Conservation (phyloP, 2,329 filamentous ascomycete species). For the Ceratocystis diversiconidia region DNA sequence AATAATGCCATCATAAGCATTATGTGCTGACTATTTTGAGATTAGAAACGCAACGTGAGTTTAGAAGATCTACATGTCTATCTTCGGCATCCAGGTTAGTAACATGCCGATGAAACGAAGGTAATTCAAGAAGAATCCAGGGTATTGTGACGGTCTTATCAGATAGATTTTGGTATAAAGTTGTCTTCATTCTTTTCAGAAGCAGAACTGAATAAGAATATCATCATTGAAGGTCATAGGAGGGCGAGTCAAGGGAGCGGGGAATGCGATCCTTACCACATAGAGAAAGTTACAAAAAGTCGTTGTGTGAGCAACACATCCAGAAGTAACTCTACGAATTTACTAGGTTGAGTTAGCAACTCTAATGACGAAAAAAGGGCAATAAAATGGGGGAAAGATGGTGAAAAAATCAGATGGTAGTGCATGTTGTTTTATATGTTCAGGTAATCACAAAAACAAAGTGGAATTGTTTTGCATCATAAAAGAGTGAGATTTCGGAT, state of each 20-base stretch:
- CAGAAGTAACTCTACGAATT: not conserved
- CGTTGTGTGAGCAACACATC: not conserved
- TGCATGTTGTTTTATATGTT: conserved; percentile 49
- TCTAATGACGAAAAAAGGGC: not conserved
- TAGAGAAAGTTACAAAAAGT: not conserved
- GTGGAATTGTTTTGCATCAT: conserved; percentile 19
- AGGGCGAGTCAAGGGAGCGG: not conserved
- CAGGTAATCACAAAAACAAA: conserved; percentile 22
- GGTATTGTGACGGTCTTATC: not conserved
- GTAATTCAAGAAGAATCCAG: not conserved
- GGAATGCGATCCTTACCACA: not conserved
- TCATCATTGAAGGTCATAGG: conserved; percentile 42
- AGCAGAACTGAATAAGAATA: conserved; percentile 57
- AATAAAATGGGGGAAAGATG: not conserved
- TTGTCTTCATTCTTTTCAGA: conserved; percentile 53
- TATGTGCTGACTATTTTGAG: not conserved
- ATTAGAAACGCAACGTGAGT: not conserved
- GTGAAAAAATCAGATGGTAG: conserved; percentile 52
- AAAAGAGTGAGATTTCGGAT: not conserved
- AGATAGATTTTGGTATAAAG: conserved; percentile 38
- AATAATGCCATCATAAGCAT: not conserved
- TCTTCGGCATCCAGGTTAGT: not conserved
- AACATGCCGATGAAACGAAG: not conserved
- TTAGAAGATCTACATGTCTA: not conserved
- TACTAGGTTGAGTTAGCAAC: not conserved